phyloP scores from a whole-genome alignment of 345 rosid genomes.

The Lumnitzera racemosa region DNA sequence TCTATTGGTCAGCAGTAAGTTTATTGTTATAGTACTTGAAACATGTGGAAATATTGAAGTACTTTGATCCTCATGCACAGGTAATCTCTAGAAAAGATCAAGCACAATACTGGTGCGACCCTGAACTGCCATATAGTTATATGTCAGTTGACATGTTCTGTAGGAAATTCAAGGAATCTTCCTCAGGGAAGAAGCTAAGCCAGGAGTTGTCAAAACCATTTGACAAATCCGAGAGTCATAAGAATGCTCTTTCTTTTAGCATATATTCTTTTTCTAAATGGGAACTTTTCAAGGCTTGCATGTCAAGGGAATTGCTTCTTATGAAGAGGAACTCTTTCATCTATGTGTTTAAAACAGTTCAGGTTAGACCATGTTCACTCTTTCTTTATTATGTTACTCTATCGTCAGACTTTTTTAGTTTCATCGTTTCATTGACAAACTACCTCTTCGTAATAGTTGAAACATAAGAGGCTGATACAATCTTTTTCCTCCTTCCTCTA shows the following conservation, averaged over 20 bases:
- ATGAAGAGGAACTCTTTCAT: conserved; percentile 57
- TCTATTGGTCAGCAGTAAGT: too few relatives aligned
- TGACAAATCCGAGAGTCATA: conserved; percentile 29
- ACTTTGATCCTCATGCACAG: conserved; percentile 14
- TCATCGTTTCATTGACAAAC: background rate
- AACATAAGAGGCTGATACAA: too few relatives aligned
- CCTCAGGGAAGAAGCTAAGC: conserved; percentile 23
- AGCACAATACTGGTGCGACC: conserved; percentile 40
- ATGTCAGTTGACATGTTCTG: conserved; percentile 31
- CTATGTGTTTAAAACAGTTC: conserved; percentile 42
- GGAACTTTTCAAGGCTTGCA: conserved; percentile 54
- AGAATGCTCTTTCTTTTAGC: conserved; percentile 29
- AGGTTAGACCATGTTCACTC: conserved; percentile 20
- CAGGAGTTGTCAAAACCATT: conserved; percentile 28
- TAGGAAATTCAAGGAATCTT: conserved; percentile 28
- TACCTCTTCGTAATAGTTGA: too few relatives aligned
- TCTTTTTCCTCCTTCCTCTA: background rate
- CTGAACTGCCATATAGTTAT: conserved; percentile 24
- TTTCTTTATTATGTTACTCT: background rate
- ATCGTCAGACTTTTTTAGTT: background rate
- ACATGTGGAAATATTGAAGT: background rate
- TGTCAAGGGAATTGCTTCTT: conserved; percentile 50
- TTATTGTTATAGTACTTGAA: too few relatives aligned
- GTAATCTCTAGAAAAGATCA: conserved; percentile 65
- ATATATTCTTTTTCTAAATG: conserved; percentile 37